phyloP scores from a whole-genome alignment of 2,329 filamentous ascomycete species.

The Fusarium sp. region DNA sequence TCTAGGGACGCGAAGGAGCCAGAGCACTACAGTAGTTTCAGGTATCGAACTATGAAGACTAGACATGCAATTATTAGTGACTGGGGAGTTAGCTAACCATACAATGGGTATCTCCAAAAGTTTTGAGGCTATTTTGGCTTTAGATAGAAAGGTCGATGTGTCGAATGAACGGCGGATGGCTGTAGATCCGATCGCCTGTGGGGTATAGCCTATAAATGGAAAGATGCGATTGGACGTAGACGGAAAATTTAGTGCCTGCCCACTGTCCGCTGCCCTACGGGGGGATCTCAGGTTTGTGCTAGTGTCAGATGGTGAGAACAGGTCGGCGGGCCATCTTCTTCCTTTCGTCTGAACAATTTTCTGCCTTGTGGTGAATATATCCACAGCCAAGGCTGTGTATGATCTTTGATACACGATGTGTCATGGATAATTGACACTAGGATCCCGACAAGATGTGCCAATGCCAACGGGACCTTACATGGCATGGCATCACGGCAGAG shows the following conservation, averaged over 20 bases:
- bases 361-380: not conserved
- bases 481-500: not conserved
- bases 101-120: conserved; percentile 15
- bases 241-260: not conserved
- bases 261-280: conserved; percentile 16
- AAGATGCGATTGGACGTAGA: conserved; percentile 26
- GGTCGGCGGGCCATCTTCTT: not conserved
- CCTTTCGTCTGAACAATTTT: not conserved
- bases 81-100: not conserved
- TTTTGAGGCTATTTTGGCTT: conserved; percentile 24
- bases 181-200: conserved; percentile 18
- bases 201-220: not conserved
- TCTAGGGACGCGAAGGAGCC: conserved; percentile 10
- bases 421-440: not conserved
- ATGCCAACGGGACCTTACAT: not conserved
- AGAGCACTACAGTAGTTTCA: conserved; percentile 27
- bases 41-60: conserved; percentile 19
- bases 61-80: not conserved
- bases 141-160: not conserved
- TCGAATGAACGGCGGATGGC: not conserved
- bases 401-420: not conserved
- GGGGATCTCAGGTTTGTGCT: not conserved
- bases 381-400: not conserved
- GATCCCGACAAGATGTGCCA: not conserved
- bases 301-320: not conserved